Conservation (phyloP, 495 filamentous ascomycete genomes). For the Podospora australis region DNA sequence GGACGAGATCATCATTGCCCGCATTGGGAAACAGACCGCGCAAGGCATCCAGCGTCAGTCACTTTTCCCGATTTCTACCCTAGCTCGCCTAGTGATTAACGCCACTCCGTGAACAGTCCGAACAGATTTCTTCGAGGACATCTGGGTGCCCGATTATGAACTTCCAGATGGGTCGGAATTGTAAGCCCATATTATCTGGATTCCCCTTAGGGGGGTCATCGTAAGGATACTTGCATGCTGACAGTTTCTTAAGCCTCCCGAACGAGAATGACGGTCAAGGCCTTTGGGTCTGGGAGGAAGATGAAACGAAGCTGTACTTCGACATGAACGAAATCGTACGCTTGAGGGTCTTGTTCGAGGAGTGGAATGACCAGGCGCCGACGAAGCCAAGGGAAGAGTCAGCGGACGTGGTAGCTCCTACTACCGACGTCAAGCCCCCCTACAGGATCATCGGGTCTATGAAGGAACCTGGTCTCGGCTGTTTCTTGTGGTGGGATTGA, state of each 20-base stretch:
- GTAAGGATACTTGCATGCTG: neutral
- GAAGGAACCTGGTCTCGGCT: constrained; percentile 45
- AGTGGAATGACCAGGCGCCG: constrained; percentile 83
- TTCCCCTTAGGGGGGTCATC: neutral
- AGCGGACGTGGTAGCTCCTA: constrained; percentile 33
- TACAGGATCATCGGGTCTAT: constrained; percentile 63
- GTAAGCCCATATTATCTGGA: constrained; percentile 45
- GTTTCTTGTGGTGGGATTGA: constrained; percentile 50
- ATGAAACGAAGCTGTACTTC: constrained; percentile 67
- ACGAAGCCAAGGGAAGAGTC: constrained; percentile 53
- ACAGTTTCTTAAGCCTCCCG: constrained; percentile 44
- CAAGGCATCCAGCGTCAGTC: constrained; percentile 68
- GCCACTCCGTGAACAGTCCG: constrained; percentile 63
- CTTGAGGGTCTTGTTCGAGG: constrained; percentile 74
- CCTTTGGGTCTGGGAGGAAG: constrained; percentile 78
- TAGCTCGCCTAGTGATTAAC: neutral
- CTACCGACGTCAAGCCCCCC: constrained; percentile 46
- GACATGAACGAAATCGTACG: constrained; percentile 84
- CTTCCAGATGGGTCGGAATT: constrained; percentile 68
- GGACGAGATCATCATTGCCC: constrained; percentile 77
- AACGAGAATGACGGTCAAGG: no score
- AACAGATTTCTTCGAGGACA: constrained; percentile 86
- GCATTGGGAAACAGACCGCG: constrained; percentile 62
- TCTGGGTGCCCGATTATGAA: constrained; percentile 64
- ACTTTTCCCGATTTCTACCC: neutral